Evolutionary conservation across 495 filamentous ascomycete genomes (phyloP).

Genomic region (Hypoxylon trugodes): DNA sequence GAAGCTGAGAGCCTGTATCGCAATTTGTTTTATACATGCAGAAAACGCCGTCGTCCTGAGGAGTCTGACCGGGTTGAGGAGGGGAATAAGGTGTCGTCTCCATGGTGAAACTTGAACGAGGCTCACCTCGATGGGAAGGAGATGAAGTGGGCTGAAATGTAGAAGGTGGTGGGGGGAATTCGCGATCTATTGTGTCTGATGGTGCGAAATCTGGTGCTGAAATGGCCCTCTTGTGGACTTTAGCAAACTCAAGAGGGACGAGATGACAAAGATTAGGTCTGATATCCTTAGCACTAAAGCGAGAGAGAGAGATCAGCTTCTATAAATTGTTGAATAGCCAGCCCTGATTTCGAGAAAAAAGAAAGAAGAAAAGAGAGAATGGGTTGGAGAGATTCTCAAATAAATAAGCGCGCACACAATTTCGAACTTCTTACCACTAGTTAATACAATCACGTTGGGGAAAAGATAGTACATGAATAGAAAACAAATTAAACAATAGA

Average conservation of each 20-base stretch:
- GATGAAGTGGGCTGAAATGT: not conserved
- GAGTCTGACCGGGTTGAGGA: conserved; percentile 19
- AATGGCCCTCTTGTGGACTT: conserved; percentile 49
- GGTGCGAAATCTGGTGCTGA: conserved; percentile 49
- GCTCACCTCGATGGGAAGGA: conserved; percentile 5
- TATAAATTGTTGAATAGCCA: too few relatives aligned
- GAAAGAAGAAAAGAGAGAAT: not conserved
- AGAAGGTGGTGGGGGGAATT: conserved; percentile 5
- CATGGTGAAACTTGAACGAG: conserved; percentile 18
- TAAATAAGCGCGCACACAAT: not conserved
- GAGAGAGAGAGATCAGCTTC: too few relatives aligned
- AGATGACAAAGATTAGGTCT: conserved; percentile 17
- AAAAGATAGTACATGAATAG: not conserved
- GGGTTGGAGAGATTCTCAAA: not conserved
- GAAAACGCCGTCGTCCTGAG: conserved; percentile 17
- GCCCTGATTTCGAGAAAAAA: too few relatives aligned
- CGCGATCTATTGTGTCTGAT: conserved; percentile 4
- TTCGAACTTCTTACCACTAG: not conserved
- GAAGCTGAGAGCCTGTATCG: conserved; percentile 58
- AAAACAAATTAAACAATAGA: not conserved
- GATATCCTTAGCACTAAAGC: conserved; percentile 16
- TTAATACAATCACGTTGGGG: conserved; percentile 24
- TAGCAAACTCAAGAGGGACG: conserved; percentile 16
- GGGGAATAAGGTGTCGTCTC: conserved; percentile 33
- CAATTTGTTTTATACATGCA: conserved; percentile 55